A percentile compares a stretch with the other conserved stretches of the same genome.
These are phyloP conservation scores for Chlamydomonas reinhardtii DNA, from an alignment of 163 green algal species.

Conservation along the genomic window DNA sequence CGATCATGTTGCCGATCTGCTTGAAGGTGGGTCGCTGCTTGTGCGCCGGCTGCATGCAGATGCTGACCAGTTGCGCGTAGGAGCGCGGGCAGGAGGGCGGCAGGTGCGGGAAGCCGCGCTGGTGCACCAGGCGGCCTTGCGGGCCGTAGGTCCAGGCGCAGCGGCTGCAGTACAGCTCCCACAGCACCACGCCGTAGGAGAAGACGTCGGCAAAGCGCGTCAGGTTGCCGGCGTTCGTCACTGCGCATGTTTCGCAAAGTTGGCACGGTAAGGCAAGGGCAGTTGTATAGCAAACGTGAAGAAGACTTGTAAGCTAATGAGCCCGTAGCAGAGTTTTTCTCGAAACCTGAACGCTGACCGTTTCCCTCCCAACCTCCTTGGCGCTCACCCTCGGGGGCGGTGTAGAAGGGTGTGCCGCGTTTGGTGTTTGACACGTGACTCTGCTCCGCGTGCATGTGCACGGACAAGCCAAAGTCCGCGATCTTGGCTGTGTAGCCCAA, in stretches of 20 bases:
- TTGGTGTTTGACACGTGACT: constrained; percentile 61
- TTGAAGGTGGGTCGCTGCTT: constrained; percentile 47
- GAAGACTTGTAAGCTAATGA: too few relatives aligned
- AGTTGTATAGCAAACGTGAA: too few relatives aligned
- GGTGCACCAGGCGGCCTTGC: constrained; percentile 27
- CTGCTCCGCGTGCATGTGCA: constrained; percentile 45
- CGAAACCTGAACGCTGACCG: too few relatives aligned
- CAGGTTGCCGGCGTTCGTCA: constrained; percentile 37
- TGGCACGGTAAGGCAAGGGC: too few relatives aligned
- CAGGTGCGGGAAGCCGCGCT: constrained; percentile 47
- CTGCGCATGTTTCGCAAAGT: neutral
- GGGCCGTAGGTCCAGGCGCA: constrained; percentile 45
- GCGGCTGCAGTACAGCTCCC: constrained; percentile 48
- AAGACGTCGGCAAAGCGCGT: constrained; percentile 51
- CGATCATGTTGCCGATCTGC: constrained; percentile 2
- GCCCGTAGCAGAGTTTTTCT: too few relatives aligned
- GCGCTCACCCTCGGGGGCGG: constrained; percentile 44
- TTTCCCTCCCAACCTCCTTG: too few relatives aligned
- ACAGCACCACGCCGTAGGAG: constrained; percentile 46
- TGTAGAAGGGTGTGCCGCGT: constrained; percentile 60
- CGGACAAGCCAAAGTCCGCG: constrained; percentile 49
- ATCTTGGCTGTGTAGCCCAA: constrained; percentile 52
- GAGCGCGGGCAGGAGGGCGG: constrained; percentile 20
- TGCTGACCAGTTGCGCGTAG: constrained; percentile 7
- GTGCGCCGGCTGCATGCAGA: constrained; percentile 45